Conservation (phyloP, 371 early-diverging fungal genomes). For the Sporodiniella umbellata region DNA sequence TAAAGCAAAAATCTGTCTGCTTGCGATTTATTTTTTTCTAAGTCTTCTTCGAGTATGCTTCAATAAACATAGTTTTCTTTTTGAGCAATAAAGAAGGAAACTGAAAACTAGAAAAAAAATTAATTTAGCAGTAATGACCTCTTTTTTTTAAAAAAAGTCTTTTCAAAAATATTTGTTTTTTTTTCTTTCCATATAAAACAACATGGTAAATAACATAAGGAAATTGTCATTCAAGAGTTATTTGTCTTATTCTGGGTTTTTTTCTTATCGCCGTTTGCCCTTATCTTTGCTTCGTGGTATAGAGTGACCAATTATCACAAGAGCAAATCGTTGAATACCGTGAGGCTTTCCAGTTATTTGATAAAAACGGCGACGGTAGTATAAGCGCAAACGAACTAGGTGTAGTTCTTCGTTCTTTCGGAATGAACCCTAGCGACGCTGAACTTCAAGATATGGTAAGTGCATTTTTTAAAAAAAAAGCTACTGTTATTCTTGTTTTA, state of each 20-base stretch:
- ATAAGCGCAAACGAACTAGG: constrained; percentile 41
- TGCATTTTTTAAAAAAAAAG: neutral
- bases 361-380: constrained; percentile 42
- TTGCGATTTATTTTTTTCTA: too few species aligned
- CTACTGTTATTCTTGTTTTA: constrained; percentile 58
- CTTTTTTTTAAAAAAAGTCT: neutral
- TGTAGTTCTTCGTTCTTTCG: constrained; percentile 36
- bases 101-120: neutral
- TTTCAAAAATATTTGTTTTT: neutral
- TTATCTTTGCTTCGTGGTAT: neutral
- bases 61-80: neutral
- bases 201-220: neutral
- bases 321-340: constrained; percentile 48
- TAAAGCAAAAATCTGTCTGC: too few species aligned
- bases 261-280: too few species aligned
- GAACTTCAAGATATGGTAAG: constrained; percentile 72
- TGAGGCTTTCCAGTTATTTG: constrained; percentile 48
- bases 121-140: constrained; percentile 1
- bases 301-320: constrained; percentile 41
- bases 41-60: neutral
- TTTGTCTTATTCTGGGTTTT: neutral
- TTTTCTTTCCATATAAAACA: neutral
- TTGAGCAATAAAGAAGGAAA: neutral
- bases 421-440: constrained; percentile 73
- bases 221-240: neutral